Base-by-base conservation (phyloP, 306 rosid species). In the Cicer cuneatum region DNA sequence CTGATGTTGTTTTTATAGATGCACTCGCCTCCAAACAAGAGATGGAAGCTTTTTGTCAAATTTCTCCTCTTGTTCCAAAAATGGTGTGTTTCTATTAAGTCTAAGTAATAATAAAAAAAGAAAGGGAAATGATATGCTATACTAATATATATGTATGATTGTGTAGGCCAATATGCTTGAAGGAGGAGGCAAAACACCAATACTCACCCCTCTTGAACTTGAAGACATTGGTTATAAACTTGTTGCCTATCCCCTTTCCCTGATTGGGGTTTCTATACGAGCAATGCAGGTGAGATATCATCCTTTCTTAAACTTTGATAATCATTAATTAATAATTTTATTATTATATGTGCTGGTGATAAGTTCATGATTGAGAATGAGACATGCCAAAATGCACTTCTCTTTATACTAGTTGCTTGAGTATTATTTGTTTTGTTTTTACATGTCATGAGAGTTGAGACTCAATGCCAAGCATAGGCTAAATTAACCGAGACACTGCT, bases 181-280 rank as follows among this genome's bases (percentile, higher is more conserved):
- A 89, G 98, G 98, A 81, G 98, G 97, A 42, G 98, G 97, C 33
- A 93, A 91, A 85, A 88, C 98, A 48, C 98, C 97, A 1, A 83
- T 93, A 75, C 84, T 89, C 41, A 85, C 43, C 83, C 96, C 93
- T 41, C 82, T 87, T 33, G 98, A 89, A 69, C 93, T 93, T 35
- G 93, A 89, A 81, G 96, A 88, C 14, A 54, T 88, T 53, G 98
- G 98, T 58, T 93, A 78, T 75, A 93, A 91, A 73, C 68, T 93
- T 63, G 97, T 93, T 69, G 88, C 81, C 11, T 93, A 93, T 83
- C 98, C 98, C 15, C 93, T 93, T 66, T 93, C 98, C 75, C 74
- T 93, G 87, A 66, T 93, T 49, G 98, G 96, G 35, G 97, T 91
- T 76, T 91, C 98, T 45, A 85, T 93, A 18, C 91, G 38, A 75